Evolutionary conservation across 2,329 filamentous ascomycete genomes (phyloP).

Genomic region (Monilinia aucupariae): DNA sequence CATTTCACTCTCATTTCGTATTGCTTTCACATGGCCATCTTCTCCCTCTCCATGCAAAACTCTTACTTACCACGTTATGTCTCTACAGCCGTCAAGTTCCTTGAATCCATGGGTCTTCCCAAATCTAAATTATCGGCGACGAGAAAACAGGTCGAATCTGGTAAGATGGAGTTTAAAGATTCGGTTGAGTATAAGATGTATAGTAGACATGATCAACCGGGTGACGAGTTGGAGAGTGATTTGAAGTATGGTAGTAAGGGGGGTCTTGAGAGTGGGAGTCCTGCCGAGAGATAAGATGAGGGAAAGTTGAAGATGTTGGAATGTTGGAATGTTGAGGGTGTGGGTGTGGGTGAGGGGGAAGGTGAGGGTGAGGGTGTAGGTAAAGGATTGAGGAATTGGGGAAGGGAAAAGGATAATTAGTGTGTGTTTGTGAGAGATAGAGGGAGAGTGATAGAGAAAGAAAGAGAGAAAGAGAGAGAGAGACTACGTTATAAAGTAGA

Average conservation of each 20-base stretch:
- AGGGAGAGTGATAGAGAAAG: too few relatives aligned
- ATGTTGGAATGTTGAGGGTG: too few relatives aligned
- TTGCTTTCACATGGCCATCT: too few relatives aligned
- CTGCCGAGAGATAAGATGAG: neutral
- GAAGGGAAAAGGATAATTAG: too few relatives aligned
- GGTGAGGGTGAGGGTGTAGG: too few relatives aligned
- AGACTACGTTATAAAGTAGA: too few relatives aligned
- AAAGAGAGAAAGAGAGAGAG: too few relatives aligned
- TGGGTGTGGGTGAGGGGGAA: too few relatives aligned
- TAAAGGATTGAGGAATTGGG: too few relatives aligned
- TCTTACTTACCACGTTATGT: conserved; percentile 8
- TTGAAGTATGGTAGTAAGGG: neutral
- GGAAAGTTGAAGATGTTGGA: too few relatives aligned
- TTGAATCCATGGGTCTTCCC: conserved; percentile 62
- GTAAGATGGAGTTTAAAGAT: conserved; percentile 53
- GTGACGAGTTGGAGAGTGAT: conserved; percentile 34
- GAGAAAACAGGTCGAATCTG: conserved; percentile 54
- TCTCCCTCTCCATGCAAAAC: neutral
- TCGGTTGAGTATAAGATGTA: conserved; percentile 58
- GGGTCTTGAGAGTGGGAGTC: neutral
- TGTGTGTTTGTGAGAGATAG: too few relatives aligned
- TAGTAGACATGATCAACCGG: conserved; percentile 52
- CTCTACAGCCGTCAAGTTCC: conserved; percentile 48
- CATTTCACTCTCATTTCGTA: neutral
- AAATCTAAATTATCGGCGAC: conserved; percentile 53